Evolutionary conservation across 2,329 filamentous ascomycete species (phyloP), one percentile per base, ranked within the genome.

Genomic region (Decorospora gaudefroyi): DNA sequence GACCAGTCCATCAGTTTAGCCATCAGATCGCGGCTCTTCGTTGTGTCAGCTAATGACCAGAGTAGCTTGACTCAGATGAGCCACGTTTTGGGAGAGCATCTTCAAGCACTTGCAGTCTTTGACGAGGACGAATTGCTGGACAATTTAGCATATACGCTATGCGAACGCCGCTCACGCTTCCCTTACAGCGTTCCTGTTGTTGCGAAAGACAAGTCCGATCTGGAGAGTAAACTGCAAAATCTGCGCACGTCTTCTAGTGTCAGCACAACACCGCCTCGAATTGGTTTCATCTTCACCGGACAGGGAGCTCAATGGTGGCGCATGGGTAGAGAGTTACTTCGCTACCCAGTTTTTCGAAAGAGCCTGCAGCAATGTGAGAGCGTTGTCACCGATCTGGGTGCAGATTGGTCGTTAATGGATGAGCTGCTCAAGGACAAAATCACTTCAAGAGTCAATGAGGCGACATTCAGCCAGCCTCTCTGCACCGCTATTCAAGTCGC

Each of bases 231-330:
- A 29, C n/a, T 41, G 17, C 26, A 16, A 13, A 26, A 30, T 8
- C 12, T 28, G 5, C 15, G 19, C n/a, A 22, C 37, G 19, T 4
- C 15, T 9, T 35, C 38, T 6, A 17, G 13, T 9, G 36, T 7
- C 10, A 9, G 15, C 11, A 30, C 29, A 2, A 15, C 19, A 11
- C 15, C 40, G 6, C 44, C 42, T 9, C 15, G 35, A 1, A 19
- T 56, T 13, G 40, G 34, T 32, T 63, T 52, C 23, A 57, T 76
- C 0, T 75, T 76, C 45, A 74, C 72, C 0, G 74, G 74, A 3
- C 74, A 76, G 42, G 74, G 74, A 15, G 72, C 71, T 1, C 72
- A 74, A 27, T 76, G 70, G 68, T 42, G 43, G 1, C 61, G 58
- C 0, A 76, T 76, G 73, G 73, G 73, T 2, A 44, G 49, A 4